phyloP scores from a whole-genome alignment of 2,329 filamentous ascomycete genomes.

The Scolecobasidium constrictum region DNA sequence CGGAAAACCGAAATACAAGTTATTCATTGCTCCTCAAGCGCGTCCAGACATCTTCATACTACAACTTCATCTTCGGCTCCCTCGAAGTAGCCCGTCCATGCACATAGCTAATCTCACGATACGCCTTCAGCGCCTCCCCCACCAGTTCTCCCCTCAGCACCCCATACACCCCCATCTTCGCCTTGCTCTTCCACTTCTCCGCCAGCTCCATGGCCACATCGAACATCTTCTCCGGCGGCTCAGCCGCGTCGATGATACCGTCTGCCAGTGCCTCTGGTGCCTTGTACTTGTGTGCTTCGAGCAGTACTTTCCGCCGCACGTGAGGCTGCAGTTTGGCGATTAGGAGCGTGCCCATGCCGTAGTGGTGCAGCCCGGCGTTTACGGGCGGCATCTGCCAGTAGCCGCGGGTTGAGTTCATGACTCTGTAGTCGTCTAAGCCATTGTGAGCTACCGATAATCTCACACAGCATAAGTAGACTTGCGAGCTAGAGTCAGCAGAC shows the following conservation, averaged over 20 bases:
- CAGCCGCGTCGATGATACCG: constrained; percentile 43
- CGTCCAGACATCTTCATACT: too few species aligned
- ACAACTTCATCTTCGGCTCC: constrained; percentile 38
- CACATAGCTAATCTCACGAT: constrained; percentile 42
- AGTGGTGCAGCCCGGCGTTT: constrained; percentile 43
- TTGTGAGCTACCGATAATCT: too few species aligned
- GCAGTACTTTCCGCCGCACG: constrained; percentile 42
- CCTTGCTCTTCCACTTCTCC: constrained; percentile 28
- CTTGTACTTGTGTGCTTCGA: constrained; percentile 45
- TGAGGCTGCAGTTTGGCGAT: constrained; percentile 40
- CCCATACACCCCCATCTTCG: constrained; percentile 40
- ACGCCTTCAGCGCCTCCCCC: constrained; percentile 41
- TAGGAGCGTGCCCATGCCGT: constrained; percentile 42
- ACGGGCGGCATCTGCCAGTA: constrained; percentile 37
- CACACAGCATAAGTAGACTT: not conserved
- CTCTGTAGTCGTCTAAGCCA: constrained; percentile 38
- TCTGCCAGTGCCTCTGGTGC: constrained; percentile 38
- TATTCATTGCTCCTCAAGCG: too few species aligned
- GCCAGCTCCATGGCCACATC: constrained; percentile 34
- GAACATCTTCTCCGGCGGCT: constrained; percentile 37
- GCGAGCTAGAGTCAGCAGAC: constrained; percentile 35
- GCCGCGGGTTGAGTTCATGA: constrained; percentile 26
- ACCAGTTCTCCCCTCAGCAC: constrained; percentile 40
- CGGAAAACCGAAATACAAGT: too few species aligned
- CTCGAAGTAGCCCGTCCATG: constrained; percentile 33